phyloP scores from a whole-genome alignment of 306 rosid species.

The Rosa lucieae region DNA sequence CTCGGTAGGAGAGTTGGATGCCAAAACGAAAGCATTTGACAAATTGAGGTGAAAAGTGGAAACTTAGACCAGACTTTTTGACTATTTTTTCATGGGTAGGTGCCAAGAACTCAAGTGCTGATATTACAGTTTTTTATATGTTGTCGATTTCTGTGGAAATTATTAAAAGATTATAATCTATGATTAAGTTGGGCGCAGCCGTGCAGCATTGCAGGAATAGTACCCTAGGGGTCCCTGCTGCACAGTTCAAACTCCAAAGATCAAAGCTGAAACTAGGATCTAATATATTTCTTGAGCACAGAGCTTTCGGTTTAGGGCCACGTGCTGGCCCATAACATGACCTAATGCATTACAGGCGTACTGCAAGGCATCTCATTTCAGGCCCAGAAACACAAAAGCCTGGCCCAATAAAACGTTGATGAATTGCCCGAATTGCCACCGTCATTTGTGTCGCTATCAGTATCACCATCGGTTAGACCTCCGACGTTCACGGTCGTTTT shows the following conservation, averaged over 20 bases:
- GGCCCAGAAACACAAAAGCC: not conserved
- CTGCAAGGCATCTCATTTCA: not conserved
- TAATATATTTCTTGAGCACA: not conserved
- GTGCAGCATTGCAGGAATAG: not conserved
- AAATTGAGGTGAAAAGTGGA: not conserved
- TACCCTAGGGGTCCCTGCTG: not conserved
- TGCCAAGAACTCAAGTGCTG: not conserved
- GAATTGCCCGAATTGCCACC: not conserved
- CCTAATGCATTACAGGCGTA: not conserved
- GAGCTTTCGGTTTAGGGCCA: not conserved
- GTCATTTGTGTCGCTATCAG: not conserved
- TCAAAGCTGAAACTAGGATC: not conserved
- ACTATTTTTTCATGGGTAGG: not conserved
- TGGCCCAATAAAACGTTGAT: not conserved
- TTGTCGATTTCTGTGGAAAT: not conserved
- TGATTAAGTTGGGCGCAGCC: not conserved
- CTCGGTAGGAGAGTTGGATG: not conserved
- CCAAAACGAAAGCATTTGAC: not conserved
- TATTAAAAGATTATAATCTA: not conserved
- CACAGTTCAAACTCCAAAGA: not conserved
- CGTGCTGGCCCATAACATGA: not conserved
- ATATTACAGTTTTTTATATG: not conserved
- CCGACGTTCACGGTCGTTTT: not conserved
- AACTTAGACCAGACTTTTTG: not conserved
- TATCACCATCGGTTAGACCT: not conserved